A percentile compares a stretch with the other conserved stretches of the same genome.
Evolutionary conservation across 2,329 filamentous ascomycete species (phyloP).

Genomic region (Macrophomina pseudophaseolina): DNA sequence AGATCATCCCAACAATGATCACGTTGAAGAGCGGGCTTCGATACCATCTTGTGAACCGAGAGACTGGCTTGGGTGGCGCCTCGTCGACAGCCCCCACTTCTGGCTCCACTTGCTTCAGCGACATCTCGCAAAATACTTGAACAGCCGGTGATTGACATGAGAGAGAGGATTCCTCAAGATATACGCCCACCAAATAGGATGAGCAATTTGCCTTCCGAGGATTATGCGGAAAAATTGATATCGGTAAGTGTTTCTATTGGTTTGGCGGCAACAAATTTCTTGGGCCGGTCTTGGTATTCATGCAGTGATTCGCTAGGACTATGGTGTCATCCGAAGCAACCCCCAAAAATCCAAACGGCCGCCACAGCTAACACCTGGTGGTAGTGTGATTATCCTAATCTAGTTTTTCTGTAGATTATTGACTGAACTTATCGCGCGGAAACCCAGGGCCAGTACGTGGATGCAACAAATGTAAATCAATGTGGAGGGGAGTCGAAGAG

Average conservation of each 20-base stretch:
- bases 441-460: too few species aligned
- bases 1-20: constrained; percentile 52
- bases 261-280: background rate
- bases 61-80: background rate
- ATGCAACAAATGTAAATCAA: too few species aligned
- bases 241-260: background rate
- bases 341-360: background rate
- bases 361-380: background rate
- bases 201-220: background rate
- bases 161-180: too few species aligned
- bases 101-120: constrained; percentile 3
- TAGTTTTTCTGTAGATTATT: too few species aligned
- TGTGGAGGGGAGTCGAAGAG: too few species aligned
- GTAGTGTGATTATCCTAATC: too few species aligned
- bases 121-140: background rate
- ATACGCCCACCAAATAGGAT: background rate
- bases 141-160: background rate
- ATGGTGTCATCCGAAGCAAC: background rate
- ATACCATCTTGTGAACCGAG: constrained; percentile 34
- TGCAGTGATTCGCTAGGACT: background rate
- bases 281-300: constrained; percentile 1
- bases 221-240: background rate
- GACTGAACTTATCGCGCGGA: too few species aligned
- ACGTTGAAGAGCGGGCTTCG: constrained; percentile 55
- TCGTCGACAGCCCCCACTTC: constrained; percentile 6